These are phyloP conservation scores for Solanum paucissectum DNA, from an alignment of 257 asterid species.

Conservation along the genomic window DNA sequence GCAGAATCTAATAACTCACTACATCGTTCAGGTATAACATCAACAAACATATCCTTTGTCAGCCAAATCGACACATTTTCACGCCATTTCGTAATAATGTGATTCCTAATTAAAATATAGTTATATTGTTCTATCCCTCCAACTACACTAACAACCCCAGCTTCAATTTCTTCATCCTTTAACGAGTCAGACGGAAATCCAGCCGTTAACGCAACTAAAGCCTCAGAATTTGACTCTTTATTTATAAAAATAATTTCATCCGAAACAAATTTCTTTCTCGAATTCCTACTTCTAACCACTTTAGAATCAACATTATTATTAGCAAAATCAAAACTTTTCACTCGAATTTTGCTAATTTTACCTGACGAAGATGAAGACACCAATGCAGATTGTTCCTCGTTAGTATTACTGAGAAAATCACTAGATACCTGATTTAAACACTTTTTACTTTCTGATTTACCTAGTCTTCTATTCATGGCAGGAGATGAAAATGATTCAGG, in stretches of 20 bases:
- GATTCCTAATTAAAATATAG: not conserved
- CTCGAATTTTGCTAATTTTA: too few species aligned
- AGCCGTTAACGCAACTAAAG: not conserved
- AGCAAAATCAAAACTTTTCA: not conserved
- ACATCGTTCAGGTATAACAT: not conserved
- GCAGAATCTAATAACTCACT: not conserved
- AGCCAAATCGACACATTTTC: not conserved
- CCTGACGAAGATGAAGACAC: not conserved
- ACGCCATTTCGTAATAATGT: not conserved
- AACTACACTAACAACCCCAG: not conserved
- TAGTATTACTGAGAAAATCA: too few species aligned
- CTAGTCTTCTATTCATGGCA: not conserved
- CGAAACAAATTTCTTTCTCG: too few species aligned
- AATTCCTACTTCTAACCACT: not conserved
- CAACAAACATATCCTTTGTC: not conserved
- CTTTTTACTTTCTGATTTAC: not conserved
- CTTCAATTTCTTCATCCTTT: not conserved
- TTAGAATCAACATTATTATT: not conserved
- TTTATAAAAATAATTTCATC: not conserved
- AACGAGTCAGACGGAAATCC: not conserved
- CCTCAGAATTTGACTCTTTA: not conserved
- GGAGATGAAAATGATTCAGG: not conserved
- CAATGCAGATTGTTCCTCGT: not conserved
- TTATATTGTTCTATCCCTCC: not conserved
- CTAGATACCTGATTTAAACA: not conserved